These are phyloP conservation scores for Aspergillus sp. DNA, from an alignment of 2,329 filamentous ascomycete genomes.

Conservation along the genomic window DNA sequence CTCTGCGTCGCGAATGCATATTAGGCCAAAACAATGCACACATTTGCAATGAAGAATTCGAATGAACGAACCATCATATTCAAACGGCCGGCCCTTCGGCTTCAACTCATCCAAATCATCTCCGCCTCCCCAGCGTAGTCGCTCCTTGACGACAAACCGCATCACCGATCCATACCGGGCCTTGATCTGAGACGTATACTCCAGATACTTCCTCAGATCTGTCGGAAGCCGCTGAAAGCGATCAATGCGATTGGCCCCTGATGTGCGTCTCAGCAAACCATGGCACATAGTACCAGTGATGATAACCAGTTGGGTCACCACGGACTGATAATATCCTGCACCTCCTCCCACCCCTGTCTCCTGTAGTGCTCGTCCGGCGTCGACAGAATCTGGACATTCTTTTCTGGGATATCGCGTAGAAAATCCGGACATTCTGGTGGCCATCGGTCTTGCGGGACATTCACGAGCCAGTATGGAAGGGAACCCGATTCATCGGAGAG, in stretches of 20 bases:
- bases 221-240: constrained; percentile 69
- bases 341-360: constrained; percentile 60
- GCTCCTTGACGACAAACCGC: constrained; percentile 62
- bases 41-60: background rate
- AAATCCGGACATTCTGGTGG: constrained; percentile 63
- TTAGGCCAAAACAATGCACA: background rate
- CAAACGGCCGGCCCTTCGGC: constrained; percentile 23
- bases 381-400: constrained; percentile 62
- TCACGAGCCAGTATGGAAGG: constrained; percentile 73
- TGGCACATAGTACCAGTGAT: background rate
- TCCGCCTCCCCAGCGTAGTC: constrained; percentile 58
- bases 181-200: constrained; percentile 57
- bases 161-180: constrained; percentile 66
- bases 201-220: constrained; percentile 68
- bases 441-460: constrained; percentile 57
- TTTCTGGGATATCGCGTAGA: constrained; percentile 54
- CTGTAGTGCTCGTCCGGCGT: constrained; percentile 61
- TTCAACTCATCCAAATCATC: constrained; percentile 27
- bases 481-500: constrained; percentile 9
- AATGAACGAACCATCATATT: constrained; percentile 25
- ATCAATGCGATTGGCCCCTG: constrained; percentile 60
- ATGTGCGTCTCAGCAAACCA: background rate
- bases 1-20: constrained; percentile 22
- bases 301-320: constrained; percentile 5
- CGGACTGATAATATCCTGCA: constrained; percentile 52